Percentiles rank a stretch among this genome's conserved stretches.
phyloP scores from a whole-genome alignment of 2,329 filamentous ascomycete species.

The Colletotrichum tropicicola region DNA sequence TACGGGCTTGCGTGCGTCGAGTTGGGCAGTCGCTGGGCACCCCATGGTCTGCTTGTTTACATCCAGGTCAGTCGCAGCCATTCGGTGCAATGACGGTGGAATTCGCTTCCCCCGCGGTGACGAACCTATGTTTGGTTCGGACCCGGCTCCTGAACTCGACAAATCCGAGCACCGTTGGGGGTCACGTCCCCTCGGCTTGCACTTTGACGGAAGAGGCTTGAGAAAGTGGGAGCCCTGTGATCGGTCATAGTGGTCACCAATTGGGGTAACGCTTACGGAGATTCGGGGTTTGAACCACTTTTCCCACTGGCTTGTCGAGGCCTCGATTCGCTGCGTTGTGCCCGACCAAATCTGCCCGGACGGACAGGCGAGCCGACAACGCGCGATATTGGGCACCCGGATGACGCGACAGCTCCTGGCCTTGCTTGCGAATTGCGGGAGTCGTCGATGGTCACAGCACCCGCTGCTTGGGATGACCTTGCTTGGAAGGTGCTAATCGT shows the following conservation, averaged over 20 bases:
- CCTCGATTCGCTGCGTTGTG: neutral
- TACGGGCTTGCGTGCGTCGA: neutral
- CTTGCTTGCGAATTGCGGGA: neutral
- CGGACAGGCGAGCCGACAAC: neutral
- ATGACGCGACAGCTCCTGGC: neutral
- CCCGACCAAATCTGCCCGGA: neutral
- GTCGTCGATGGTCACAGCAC: neutral
- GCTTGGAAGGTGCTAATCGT: neutral
- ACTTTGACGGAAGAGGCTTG: conserved; percentile 9
- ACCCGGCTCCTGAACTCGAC: neutral
- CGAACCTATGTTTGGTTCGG: neutral
- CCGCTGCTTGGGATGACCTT: neutral
- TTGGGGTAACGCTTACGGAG: neutral
- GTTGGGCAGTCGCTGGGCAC: neutral
- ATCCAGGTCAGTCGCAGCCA: neutral
- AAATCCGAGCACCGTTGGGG: neutral
- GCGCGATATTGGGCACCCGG: neutral
- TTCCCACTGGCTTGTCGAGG: neutral
- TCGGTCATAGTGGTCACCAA: neutral
- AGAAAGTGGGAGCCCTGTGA: neutral
- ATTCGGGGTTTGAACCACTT: conserved; percentile 22
- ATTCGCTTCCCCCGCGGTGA: neutral
- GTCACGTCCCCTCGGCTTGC: neutral
- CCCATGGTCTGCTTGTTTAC: neutral
- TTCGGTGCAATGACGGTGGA: neutral